Conservation (phyloP, 2,329 filamentous ascomycete genomes). For the Colletotrichum karsti region DNA sequence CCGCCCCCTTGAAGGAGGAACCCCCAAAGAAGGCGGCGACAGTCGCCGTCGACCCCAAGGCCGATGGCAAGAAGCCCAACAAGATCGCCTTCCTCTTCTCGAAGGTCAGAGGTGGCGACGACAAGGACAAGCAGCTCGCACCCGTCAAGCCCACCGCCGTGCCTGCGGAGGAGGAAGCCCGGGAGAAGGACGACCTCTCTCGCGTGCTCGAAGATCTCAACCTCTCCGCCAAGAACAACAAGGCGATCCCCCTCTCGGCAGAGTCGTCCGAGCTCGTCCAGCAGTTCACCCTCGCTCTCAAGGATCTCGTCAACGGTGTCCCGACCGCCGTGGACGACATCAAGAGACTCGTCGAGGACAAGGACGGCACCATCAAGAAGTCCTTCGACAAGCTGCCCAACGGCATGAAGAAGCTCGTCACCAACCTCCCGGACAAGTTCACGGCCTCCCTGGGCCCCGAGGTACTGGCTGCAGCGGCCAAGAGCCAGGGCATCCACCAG, state of each 20-base stretch:
- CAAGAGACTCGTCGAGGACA: constrained; percentile 67
- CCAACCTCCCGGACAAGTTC: constrained; percentile 83
- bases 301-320: constrained; percentile 90
- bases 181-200: constrained; percentile 76
- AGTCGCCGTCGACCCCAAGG: constrained; percentile 38
- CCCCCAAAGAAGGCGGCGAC: constrained; percentile 33
- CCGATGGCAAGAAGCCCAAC: constrained; percentile 38
- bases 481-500: constrained; percentile 72
- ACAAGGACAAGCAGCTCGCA: constrained; percentile 45
- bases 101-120: constrained; percentile 43
- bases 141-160: constrained; percentile 46
- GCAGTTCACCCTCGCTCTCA: constrained; percentile 89
- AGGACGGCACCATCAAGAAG: constrained; percentile 66
- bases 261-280: constrained; percentile 85
- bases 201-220: constrained; percentile 86
- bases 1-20: constrained; percentile 11
- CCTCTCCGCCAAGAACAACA: constrained; percentile 84
- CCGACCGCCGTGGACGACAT: constrained; percentile 94
- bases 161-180: constrained; percentile 49
- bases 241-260: constrained; percentile 82
- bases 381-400: constrained; percentile 75
- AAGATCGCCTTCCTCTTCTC: constrained; percentile 46
- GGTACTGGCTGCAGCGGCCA: constrained; percentile 79
- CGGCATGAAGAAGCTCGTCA: constrained; percentile 86
- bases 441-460: constrained; percentile 81